Percentiles rank a stretch among this genome's conserved stretches.
Evolutionary conservation across 1,284 basidiomycete genomes (phyloP).

Genomic region (Sanghuangporus baumii): DNA sequence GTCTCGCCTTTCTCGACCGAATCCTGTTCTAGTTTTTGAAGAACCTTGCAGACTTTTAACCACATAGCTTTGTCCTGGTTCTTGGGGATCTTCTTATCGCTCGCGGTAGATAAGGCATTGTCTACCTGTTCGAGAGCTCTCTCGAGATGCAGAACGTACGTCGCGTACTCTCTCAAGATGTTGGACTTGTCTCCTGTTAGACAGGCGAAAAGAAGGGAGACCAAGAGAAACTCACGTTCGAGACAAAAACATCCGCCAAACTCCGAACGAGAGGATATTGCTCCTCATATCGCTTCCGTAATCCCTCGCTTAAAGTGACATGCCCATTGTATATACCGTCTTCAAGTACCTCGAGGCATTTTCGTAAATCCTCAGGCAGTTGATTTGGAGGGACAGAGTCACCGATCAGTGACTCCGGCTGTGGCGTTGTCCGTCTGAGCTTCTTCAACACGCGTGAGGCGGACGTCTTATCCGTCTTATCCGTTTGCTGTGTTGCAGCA

Average conservation of each 20-base stretch:
- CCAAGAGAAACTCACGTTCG: conserved; percentile 61
- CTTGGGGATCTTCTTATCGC: conserved; percentile 65
- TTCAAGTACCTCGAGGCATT: conserved; percentile 81
- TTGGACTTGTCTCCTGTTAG: conserved; percentile 56
- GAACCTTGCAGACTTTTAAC: conserved; percentile 64
- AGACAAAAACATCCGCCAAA: conserved; percentile 88
- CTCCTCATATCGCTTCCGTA: conserved; percentile 86
- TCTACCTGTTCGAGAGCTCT: conserved; percentile 85
- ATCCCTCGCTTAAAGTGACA: conserved; percentile 70
- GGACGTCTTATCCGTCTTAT: conserved; percentile 33
- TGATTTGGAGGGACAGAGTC: conserved; percentile 63
- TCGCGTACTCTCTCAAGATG: conserved; percentile 87
- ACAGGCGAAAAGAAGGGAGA: conserved; percentile 16
- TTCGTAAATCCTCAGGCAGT: conserved; percentile 79
- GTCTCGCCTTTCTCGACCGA: conserved; percentile 88
- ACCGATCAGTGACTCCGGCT: conserved; percentile 40
- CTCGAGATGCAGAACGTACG: conserved; percentile 89
- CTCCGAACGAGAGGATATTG: conserved; percentile 89
- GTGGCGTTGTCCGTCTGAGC: conserved; percentile 56
- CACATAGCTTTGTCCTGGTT: conserved; percentile 75
- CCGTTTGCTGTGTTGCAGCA: conserved; percentile 28
- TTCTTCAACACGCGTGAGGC: conserved; percentile 55
- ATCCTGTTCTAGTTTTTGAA: conserved; percentile 72
- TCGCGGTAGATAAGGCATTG: conserved; percentile 61
- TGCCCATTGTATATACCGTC: conserved; percentile 85